Evolutionary conservation across 2,329 filamentous ascomycete genomes (phyloP).

Genomic region (Alternaria hordeiaustralica): DNA sequence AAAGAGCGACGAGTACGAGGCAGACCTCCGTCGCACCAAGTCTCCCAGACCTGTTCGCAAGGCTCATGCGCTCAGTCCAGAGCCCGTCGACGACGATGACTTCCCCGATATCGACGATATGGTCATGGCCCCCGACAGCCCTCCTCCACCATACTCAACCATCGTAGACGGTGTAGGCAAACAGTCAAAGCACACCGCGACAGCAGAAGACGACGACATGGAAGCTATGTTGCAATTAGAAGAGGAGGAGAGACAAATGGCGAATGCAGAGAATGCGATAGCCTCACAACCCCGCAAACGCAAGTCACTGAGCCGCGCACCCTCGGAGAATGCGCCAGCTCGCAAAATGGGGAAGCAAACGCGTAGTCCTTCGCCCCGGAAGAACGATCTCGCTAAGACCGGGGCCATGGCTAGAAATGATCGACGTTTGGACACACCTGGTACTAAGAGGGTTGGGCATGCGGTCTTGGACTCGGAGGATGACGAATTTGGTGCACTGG

Average conservation of each 20-base stretch:
- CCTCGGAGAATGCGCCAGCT: conserved; percentile 36
- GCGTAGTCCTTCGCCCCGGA: conserved; percentile 27
- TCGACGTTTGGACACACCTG: conserved; percentile 15
- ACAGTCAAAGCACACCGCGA: background rate
- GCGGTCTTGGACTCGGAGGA: conserved; percentile 42
- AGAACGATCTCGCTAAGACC: background rate
- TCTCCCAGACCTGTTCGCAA: conserved; percentile 24
- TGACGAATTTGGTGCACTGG: conserved; percentile 38
- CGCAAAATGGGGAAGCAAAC: conserved; percentile 39
- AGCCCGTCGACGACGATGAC: conserved; percentile 34
- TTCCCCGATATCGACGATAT: conserved; percentile 51
- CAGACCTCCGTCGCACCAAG: conserved; percentile 25
- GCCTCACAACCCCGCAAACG: conserved; percentile 33
- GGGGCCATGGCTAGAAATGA: background rate
- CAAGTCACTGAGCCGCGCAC: conserved; percentile 38
- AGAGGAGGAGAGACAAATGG: conserved; percentile 21
- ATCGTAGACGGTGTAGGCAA: conserved; percentile 28
- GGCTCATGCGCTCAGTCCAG: conserved; percentile 19
- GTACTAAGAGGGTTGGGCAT: conserved; percentile 23
- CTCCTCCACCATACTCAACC: conserved; percentile 55
- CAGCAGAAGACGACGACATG: conserved; percentile 12
- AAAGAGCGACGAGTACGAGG: conserved; percentile 55
- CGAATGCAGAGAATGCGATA: conserved; percentile 5
- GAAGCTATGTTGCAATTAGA: conserved; percentile 19
- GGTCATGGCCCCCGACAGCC: conserved; percentile 28